Conservation (phyloP, 2,329 filamentous ascomycete genomes). For the Aspergillus pseudoviridinutans region DNA sequence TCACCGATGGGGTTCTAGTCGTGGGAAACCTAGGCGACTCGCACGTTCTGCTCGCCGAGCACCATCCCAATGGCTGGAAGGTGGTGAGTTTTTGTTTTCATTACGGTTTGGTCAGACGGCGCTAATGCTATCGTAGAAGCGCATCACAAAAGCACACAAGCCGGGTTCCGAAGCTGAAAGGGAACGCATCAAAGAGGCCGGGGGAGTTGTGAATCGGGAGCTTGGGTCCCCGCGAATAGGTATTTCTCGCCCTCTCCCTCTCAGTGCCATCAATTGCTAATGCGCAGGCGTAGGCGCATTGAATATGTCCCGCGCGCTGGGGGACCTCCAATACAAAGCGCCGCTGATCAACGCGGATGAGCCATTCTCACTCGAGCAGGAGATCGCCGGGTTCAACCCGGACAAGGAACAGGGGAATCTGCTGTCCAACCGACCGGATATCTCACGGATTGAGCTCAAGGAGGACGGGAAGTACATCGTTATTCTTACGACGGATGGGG, state of each 20-base stretch:
- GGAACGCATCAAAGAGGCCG: conserved; percentile 6
- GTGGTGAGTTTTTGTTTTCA: background rate
- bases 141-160: conserved; percentile 6
- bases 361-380: background rate
- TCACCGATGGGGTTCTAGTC: background rate
- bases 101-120: no score
- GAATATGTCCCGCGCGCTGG: conserved; percentile 11
- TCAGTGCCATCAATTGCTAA: background rate
- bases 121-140: background rate
- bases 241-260: background rate
- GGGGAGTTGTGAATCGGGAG: conserved; percentile 1
- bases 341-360: conserved; percentile 3
- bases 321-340: conserved; percentile 9
- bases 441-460: background rate
- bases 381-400: background rate
- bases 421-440: conserved; percentile 1
- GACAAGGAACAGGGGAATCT: background rate
- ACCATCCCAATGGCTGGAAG: background rate
- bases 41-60: conserved; percentile 2
- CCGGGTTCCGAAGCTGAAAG: conserved; percentile 1
- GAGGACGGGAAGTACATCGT: conserved; percentile 2
- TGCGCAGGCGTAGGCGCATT: background rate
- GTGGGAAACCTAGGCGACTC: background rate
- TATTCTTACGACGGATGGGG: conserved; percentile 7
- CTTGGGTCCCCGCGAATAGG: conserved; percentile 5